Base-by-base conservation (phyloP, 768 basidiomycete species). In the Tephrocybe sp. region DNA sequence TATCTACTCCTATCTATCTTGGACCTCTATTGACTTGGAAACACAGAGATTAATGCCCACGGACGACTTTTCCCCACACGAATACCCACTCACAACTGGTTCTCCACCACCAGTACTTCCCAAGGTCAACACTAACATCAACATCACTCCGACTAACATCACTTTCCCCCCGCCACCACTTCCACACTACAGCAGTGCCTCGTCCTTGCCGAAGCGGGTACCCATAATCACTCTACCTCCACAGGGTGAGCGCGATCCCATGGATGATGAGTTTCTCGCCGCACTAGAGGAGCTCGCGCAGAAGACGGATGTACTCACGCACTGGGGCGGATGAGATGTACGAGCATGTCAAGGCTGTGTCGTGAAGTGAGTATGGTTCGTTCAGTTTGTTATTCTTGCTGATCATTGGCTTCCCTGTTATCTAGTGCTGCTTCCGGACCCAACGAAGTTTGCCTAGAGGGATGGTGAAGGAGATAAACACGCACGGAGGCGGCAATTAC, bases 311-410 rank as follows among this genome's bases (percentile, higher is more conserved):
- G 93, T 95, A 44, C 71, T 98, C 51, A 89, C 89, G 49, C 87
- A 89, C 52, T 96, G 94, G 83, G n/a, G 97, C 90, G 18, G 96
- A 98, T 56, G 89, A 93, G 75, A 87, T 97, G 81, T 89, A 91
- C 59, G 89, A 91, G 59, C 84, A 83, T 61, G 88, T 93, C 22
- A 92, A 92, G 65, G 87, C 84, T 13, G 74, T 89, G 28, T 89
- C 91, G 18, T 84, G 89, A 67, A 91, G 89, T 92, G 58, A 37
- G 89, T 77, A 47, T 37, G n/a, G n/a, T n/a, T n/a, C n/a, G n/a
- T n/a, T n/a, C n/a, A n/a, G 28, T 15, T 24, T 15, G 3, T 32
- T 24, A 22, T 44, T 30, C 25, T 1, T 25, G 3, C 16, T n/a
- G n/a, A n/a, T n/a, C n/a, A 36, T 9, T 21, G 21, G 12, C 11